phyloP scores from a whole-genome alignment of 768 basidiomycete species.

The Tylopilus balloui region DNA sequence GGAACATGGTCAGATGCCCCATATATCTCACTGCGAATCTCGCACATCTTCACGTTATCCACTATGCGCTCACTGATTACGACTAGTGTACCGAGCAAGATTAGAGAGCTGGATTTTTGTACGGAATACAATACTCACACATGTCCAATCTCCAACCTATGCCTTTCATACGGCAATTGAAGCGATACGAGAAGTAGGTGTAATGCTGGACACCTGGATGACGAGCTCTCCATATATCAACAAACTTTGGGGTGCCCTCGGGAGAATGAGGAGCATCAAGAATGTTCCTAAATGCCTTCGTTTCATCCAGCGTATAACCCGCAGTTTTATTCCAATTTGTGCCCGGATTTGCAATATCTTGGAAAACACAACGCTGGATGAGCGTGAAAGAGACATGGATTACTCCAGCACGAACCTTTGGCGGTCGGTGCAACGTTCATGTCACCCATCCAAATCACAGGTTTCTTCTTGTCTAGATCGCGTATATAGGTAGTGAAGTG shows the following conservation, averaged over 20 bases:
- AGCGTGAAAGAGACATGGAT: neutral
- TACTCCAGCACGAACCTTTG: slow-evolving; percentile 41
- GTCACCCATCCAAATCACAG: slow-evolving; percentile 87
- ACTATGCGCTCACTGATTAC: slow-evolving; percentile 68
- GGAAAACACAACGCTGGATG: neutral
- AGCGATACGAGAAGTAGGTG: slow-evolving; percentile 82
- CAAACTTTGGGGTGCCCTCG: slow-evolving; percentile 44
- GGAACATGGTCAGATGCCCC: slow-evolving; percentile 88
- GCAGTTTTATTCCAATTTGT: slow-evolving; percentile 85
- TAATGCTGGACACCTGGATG: slow-evolving; percentile 72
- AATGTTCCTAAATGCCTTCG: slow-evolving; percentile 65
- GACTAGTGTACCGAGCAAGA: slow-evolving; percentile 39
- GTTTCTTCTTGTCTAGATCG: slow-evolving; percentile 69
- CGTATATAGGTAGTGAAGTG: slow-evolving; percentile 75
- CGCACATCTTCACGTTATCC: slow-evolving; percentile 70
- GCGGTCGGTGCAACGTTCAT: slow-evolving; percentile 82
- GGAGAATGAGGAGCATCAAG: slow-evolving; percentile 46
- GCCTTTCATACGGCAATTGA: slow-evolving; percentile 74
- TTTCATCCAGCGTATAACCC: slow-evolving; percentile 82
- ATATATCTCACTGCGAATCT: slow-evolving; percentile 80
- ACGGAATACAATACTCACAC: slow-evolving; percentile 46
- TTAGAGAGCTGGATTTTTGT: slow-evolving; percentile 1
- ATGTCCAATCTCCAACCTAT: slow-evolving; percentile 87
- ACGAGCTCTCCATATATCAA: slow-evolving; percentile 75
- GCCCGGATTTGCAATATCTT: slow-evolving; percentile 67